Conservation (phyloP, 805 yeast genomes). For the Candida silvicultrix region DNA sequence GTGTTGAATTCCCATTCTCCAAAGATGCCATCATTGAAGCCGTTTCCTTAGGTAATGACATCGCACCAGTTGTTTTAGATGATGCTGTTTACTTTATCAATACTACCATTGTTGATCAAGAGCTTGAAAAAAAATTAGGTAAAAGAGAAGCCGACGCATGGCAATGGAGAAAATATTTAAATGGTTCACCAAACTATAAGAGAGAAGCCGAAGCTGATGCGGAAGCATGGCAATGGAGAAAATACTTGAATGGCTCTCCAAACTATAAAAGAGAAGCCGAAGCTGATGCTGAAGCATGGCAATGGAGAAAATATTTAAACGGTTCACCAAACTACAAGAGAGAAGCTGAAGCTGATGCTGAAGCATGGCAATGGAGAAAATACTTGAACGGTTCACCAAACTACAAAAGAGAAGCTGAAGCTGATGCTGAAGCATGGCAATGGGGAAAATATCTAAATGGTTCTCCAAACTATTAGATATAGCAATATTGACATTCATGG, state of each 20-base stretch:
- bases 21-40: conserved; percentile 1
- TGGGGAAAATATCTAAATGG: no score
- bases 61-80: not conserved
- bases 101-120: not conserved
- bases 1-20: not conserved
- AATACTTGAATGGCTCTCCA: not conserved
- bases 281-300: not conserved
- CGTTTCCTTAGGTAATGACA: not conserved
- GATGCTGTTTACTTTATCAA: not conserved
- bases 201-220: conserved; percentile 1
- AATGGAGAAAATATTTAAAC: not conserved
- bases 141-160: not conserved
- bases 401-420: no score
- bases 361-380: not conserved
- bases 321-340: not conserved
- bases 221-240: not conserved
- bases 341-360: conserved; percentile 1
- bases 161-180: not conserved
- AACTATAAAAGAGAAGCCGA: not conserved
- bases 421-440: no score
- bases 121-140: not conserved
- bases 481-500: no score
- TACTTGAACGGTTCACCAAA: not conserved
- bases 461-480: no score
- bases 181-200: not conserved